Conservation (phyloP, 768 basidiomycete species). For the Lentinus tigrinus region DNA sequence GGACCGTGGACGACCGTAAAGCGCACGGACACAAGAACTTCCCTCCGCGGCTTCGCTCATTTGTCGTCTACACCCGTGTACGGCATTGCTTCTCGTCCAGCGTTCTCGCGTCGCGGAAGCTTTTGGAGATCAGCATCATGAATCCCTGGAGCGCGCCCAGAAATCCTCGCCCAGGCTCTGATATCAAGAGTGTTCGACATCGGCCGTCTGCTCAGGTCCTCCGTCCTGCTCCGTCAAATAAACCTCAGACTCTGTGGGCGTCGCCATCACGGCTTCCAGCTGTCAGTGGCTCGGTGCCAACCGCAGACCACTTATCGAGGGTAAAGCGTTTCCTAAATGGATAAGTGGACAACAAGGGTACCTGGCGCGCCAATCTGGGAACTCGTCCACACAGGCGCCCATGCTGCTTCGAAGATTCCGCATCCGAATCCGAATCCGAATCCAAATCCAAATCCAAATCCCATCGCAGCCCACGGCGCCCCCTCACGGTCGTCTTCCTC, state of each 20-base stretch:
- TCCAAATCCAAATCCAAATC: too few species aligned
- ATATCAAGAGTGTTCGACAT: background rate
- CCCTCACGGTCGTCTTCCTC: background rate
- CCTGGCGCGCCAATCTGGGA: slow-evolving; percentile 8
- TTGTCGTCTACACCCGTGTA: background rate
- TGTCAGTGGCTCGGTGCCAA: background rate
- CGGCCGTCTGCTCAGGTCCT: background rate
- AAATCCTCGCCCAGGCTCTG: background rate
- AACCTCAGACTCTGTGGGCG: background rate
- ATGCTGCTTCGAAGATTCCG: background rate
- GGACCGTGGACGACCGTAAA: too few species aligned
- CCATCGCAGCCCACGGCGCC: slow-evolving; percentile 2
- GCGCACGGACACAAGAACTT: background rate
- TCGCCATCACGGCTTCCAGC: background rate
- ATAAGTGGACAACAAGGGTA: background rate
- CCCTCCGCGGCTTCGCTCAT: background rate
- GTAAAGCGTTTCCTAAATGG: background rate
- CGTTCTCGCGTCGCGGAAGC: background rate
- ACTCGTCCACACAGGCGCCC: slow-evolving; percentile 9
- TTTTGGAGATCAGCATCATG: background rate
- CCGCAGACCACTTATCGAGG: slow-evolving; percentile 3
- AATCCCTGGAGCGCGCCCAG: background rate
- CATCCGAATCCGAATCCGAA: too few species aligned
- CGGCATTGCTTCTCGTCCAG: background rate
- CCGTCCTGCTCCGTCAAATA: background rate